Conservation (phyloP, 257 asterid species). For the Solanum rostratum region DNA sequence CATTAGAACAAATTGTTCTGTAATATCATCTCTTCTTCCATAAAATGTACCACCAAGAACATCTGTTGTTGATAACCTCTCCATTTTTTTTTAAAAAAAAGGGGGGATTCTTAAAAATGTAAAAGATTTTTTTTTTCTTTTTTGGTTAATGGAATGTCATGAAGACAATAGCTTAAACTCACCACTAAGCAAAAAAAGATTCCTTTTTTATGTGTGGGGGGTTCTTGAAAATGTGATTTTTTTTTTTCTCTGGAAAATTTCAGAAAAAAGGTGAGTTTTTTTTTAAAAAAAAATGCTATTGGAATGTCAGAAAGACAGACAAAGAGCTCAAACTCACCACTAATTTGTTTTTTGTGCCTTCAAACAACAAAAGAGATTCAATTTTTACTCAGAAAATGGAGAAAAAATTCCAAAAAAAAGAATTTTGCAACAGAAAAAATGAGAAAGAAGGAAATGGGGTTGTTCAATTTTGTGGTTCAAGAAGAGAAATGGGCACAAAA, state of each 20-base stretch:
- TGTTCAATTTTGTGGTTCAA: not conserved
- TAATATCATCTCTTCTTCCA: constrained; percentile 36
- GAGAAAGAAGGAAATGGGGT: not conserved
- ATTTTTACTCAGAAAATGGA: not conserved
- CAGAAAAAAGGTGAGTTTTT: not conserved
- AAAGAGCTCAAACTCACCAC: constrained; percentile 26
- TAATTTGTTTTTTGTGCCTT: not conserved
- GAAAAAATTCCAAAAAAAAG: not conserved
- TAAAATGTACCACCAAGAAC: constrained; percentile 32
- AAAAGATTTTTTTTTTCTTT: too few relatives aligned
- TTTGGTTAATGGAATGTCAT: too few relatives aligned
- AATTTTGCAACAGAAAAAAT: not conserved
- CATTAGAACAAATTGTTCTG: constrained; percentile 32
- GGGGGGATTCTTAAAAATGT: constrained; percentile 15
- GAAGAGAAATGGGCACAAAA: not conserved
- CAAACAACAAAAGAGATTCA: not conserved
- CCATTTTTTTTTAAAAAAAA: constrained; percentile 31
- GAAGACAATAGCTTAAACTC: not conserved
- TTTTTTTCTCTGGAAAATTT: not conserved
- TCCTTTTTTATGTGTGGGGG: not conserved
- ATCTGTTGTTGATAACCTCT: constrained; percentile 20
- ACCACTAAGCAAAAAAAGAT: not conserved
- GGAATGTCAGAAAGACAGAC: constrained; percentile 50
- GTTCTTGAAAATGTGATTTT: not conserved
- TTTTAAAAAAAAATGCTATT: not conserved